Base-by-base conservation (phyloP, 2,329 filamentous ascomycete genomes). In the Colletotrichum sp. region DNA sequence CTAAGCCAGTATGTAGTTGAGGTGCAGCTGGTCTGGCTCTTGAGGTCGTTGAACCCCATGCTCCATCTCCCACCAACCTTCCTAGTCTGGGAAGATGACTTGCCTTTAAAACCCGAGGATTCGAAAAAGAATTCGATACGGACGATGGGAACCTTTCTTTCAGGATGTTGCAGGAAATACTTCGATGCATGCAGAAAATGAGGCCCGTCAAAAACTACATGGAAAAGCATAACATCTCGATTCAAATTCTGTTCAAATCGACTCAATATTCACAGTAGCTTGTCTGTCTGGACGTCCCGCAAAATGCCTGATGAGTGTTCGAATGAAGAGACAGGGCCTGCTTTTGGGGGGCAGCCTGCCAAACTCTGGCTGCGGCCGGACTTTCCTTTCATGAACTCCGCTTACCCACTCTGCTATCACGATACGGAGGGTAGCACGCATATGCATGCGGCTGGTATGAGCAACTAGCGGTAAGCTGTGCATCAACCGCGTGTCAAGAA, bases 381-480 rank as follows among this genome's bases (percentile, higher is more conserved):
- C 44, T 52, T 49, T 21, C 44, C 12, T 7, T 52, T 21, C 44
- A 21, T 52, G 44, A 52, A 52, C 44, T 24, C 44, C 44, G 44
- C 44, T 52, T 52, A 52, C 44, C 44, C n/a, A n/a, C 24, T 16
- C 21, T 39, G 24, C 4, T 21, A 16, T 60, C 3, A 18, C 18
- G 28, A 12, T 16, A 24, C 13, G 44, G n/a, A 71, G 34, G 67
- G 44, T 65, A 26, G n/a, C 49, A 39, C 28, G 59, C 71, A 71
- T 49, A 71, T 74, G 71, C 71, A 71, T 49, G 44, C 21, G 28
- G 13, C 71, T 69, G 36, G 30, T 18, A 69, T 32, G 32, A 63
- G 65, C 26, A 73, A 49, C 24, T 16, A 10, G 64, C 18, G 21
- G 30, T 36, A 64, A 64, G 57, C 65, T 72, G 26, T 57, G 28